These are phyloP conservation scores for Rhipidocladum racemiflorum DNA, from an alignment of 176 grass and related monocot species.

Conservation along the genomic window DNA sequence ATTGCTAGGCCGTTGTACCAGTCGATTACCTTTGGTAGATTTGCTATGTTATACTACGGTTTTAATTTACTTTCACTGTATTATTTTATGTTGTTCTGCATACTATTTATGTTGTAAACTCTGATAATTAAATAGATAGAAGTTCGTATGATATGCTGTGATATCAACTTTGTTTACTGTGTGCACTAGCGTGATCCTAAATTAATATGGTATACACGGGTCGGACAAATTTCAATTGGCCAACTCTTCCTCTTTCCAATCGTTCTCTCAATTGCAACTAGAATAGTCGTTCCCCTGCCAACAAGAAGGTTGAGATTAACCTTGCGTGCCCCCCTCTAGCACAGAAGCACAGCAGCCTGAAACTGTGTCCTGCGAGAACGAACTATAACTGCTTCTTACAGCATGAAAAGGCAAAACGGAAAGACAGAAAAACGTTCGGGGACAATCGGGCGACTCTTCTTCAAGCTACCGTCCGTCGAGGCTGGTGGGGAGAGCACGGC, in stretches of 20 bases:
- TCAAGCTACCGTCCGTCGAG: not conserved
- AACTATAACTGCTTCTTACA: not conserved
- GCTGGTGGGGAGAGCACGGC: not conserved
- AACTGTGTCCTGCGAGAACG: not conserved
- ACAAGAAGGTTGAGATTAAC: constrained; percentile 19
- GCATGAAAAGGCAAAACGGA: not conserved
- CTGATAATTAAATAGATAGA: no score
- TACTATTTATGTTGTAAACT: no score
- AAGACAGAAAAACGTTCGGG: not conserved
- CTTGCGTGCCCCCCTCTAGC: not conserved
- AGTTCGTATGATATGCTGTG: no score
- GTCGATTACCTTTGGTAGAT: no score
- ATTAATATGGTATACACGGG: no score
- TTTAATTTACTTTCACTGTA: no score
- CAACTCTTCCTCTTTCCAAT: not conserved
- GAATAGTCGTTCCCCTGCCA: constrained; percentile 47
- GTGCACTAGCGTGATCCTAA: no score
- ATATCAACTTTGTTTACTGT: no score
- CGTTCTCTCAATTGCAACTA: constrained; percentile 1
- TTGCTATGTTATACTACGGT: no score
- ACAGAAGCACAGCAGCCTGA: not conserved
- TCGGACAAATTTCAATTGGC: no score
- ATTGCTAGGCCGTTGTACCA: no score
- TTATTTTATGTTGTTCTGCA: no score
- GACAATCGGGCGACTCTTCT: not conserved